phyloP scores from a whole-genome alignment of 345 rosid species.

The Melastoma malabathricum region DNA sequence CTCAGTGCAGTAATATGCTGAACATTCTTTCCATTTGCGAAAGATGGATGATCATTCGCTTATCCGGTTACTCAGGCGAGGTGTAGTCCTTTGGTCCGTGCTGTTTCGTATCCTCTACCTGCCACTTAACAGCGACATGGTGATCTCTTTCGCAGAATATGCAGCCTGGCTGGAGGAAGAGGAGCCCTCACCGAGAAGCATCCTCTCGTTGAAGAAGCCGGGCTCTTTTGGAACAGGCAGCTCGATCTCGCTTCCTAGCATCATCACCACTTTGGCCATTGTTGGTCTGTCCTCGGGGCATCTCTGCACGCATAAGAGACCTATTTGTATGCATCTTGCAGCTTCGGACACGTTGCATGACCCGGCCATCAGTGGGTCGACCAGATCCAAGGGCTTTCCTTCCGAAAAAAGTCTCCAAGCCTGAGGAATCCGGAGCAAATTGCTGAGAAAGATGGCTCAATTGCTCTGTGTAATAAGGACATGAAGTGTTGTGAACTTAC shows the following conservation, averaged over 20 bases:
- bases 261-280: slow-evolving; percentile 29
- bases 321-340: slow-evolving; percentile 26
- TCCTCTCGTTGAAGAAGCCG: slow-evolving; percentile 12
- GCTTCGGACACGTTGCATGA: slow-evolving; percentile 11
- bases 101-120: too few species aligned
- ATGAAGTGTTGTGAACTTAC: slow-evolving; percentile 5
- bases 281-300: slow-evolving; percentile 32
- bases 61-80: too few species aligned
- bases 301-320: slow-evolving; percentile 32
- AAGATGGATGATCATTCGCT: too few species aligned
- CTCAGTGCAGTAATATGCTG: too few species aligned
- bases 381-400: slow-evolving; percentile 18
- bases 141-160: too few species aligned
- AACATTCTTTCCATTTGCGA: too few species aligned
- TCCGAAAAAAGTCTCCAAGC: slow-evolving; percentile 30
- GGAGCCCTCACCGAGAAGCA: neutral
- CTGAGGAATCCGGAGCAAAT: slow-evolving; percentile 7
- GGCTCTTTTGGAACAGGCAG: slow-evolving; percentile 29
- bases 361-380: slow-evolving; percentile 12
- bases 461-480: neutral
- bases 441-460: neutral
- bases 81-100: too few species aligned
- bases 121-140: too few species aligned
- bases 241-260: slow-evolving; percentile 30
- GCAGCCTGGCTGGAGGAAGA: too few species aligned